Conservation (phyloP, 768 basidiomycete genomes). For the Kwoniella dejecticola region DNA sequence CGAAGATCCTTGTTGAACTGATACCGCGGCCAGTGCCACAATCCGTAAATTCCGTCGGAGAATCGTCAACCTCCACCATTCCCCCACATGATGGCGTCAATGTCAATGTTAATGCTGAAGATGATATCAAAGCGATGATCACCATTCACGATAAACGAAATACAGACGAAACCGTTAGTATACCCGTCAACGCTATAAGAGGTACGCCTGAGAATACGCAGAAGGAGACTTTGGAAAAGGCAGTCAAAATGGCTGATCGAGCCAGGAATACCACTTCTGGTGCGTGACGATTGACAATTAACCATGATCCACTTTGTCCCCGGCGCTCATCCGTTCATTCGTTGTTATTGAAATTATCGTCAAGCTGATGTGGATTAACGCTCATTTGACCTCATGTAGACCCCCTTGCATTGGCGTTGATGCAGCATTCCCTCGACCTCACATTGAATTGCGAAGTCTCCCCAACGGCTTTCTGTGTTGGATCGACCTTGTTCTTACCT, state of each 20-base stretch:
- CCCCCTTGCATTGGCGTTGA: slow-evolving; percentile 41
- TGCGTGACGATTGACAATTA: slow-evolving; percentile 1
- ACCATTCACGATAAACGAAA: slow-evolving; percentile 47
- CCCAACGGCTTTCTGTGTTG: slow-evolving; percentile 53
- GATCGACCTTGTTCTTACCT: slow-evolving; percentile 51
- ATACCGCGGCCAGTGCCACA: slow-evolving; percentile 16
- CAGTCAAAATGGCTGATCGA: slow-evolving; percentile 11
- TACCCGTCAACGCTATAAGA: slow-evolving; percentile 23
- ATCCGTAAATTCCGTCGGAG: slow-evolving; percentile 12
- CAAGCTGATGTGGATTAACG: too few relatives aligned
- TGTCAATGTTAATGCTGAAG: not conserved
- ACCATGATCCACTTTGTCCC: not conserved
- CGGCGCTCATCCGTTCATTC: not conserved
- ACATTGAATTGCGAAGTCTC: slow-evolving; percentile 44
- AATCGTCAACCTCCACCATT: slow-evolving; percentile 6
- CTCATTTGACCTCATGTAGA: too few relatives aligned
- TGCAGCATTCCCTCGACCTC: slow-evolving; percentile 47
- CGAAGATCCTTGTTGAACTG: slow-evolving; percentile 40
- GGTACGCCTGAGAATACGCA: slow-evolving; percentile 7
- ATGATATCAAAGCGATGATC: slow-evolving; percentile 26
- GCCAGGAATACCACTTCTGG: slow-evolving; percentile 12
- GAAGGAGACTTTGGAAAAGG: not conserved
- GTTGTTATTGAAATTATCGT: too few relatives aligned
- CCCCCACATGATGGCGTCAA: not conserved
- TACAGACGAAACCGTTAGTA: slow-evolving; percentile 39